These are phyloP conservation scores for Limnanthes douglasii DNA, from an alignment of 345 rosid species.

Conservation along the genomic window DNA sequence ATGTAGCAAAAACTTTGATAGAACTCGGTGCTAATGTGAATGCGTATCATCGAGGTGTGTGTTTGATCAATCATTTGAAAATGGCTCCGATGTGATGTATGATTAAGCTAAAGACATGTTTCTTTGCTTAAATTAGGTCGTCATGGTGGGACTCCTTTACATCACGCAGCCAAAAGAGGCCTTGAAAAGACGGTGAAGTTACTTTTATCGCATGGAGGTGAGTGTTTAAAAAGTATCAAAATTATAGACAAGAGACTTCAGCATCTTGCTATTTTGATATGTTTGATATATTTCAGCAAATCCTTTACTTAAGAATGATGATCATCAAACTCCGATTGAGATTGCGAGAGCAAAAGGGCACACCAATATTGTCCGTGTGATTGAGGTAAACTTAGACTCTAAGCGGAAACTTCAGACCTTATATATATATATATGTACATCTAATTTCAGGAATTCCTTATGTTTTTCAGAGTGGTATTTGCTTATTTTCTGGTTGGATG, in stretches of 20 bases:
- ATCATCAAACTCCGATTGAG: constrained; percentile 78
- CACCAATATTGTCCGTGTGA: constrained; percentile 54
- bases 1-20: constrained; percentile 70
- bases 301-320: constrained; percentile 71
- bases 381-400: constrained; percentile 44
- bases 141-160: constrained; percentile 81
- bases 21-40: constrained; percentile 80
- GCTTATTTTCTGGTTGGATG: constrained; percentile 91
- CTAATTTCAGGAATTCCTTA: background rate
- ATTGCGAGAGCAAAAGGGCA: constrained; percentile 79
- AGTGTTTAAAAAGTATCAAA: constrained; percentile 1
- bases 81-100: background rate
- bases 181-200: constrained; percentile 59
- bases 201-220: constrained; percentile 79
- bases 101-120: background rate
- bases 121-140: constrained; percentile 34
- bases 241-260: too few relatives aligned
- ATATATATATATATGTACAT: background rate
- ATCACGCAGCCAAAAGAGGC: constrained; percentile 97
- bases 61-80: too few relatives aligned
- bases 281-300: constrained; percentile 40
- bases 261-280: background rate
- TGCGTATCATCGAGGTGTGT: constrained; percentile 73
- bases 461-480: constrained; percentile 44
- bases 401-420: background rate